Evolutionary conservation across 1,284 basidiomycete species (phyloP).

Genomic region (Phylloporus sp.): DNA sequence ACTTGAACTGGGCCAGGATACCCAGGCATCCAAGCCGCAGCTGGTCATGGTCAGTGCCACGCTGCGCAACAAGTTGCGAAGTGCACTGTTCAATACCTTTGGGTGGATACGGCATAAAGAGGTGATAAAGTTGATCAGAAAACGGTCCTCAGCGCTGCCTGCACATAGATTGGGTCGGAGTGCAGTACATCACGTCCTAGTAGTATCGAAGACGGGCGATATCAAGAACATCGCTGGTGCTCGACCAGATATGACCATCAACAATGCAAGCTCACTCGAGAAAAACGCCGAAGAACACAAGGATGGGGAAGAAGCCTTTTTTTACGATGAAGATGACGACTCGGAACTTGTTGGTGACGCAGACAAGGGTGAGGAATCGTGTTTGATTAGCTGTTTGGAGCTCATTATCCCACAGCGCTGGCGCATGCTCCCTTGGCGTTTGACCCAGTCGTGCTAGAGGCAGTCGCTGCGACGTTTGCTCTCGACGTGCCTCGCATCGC

Average conservation of each 20-base stretch:
- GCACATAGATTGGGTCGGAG: conserved; percentile 35
- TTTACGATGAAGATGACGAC: conserved; percentile 34
- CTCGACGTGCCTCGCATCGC: conserved; percentile 73
- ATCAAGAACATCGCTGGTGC: conserved; percentile 59
- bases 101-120: conserved; percentile 61
- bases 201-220: conserved; percentile 59
- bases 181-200: conserved; percentile 67
- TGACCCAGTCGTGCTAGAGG: conserved; percentile 65
- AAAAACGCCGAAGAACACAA: conserved; percentile 5
- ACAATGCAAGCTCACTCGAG: neutral
- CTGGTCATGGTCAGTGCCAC: conserved; percentile 76
- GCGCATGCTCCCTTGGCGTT: conserved; percentile 57
- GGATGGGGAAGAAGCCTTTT: conserved; percentile 25
- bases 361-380: conserved; percentile 31
- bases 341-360: conserved; percentile 28
- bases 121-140: conserved; percentile 54
- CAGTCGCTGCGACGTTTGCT: conserved; percentile 73
- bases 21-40: conserved; percentile 54
- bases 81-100: conserved; percentile 57
- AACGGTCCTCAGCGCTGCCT: conserved; percentile 33
- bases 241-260: conserved; percentile 1
- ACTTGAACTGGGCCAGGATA: conserved; percentile 9
- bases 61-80: conserved; percentile 61
- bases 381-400: neutral
- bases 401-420: conserved; percentile 49